Percentiles rank a stretch among this genome's conserved stretches.
phyloP scores from a whole-genome alignment of 441 rosid genomes.

The Flueggea neowawraea region DNA sequence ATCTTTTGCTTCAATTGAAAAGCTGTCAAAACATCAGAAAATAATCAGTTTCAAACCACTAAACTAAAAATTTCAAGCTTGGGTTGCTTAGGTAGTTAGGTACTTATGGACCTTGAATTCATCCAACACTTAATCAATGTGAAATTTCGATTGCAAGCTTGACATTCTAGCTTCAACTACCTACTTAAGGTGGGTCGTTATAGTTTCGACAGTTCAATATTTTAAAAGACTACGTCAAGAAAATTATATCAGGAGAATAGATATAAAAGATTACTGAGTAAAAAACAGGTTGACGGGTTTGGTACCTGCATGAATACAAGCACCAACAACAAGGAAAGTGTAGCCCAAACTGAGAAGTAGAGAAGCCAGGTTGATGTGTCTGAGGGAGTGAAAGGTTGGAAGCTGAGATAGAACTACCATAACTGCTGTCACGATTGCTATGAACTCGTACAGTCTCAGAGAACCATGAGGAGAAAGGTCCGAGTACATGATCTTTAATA shows the following conservation, averaged over 20 bases:
- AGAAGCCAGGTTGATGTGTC: constrained; percentile 79
- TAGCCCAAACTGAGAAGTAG: constrained; percentile 85
- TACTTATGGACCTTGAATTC: too few species aligned
- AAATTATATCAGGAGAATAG: not conserved
- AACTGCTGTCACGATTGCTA: constrained; percentile 81
- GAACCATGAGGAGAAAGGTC: constrained; percentile 62
- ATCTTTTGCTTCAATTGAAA: too few species aligned
- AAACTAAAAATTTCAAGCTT: too few species aligned
- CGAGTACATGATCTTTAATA: constrained; percentile 71
- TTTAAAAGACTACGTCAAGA: not conserved
- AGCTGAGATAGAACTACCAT: constrained; percentile 90
- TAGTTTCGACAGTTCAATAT: too few species aligned
- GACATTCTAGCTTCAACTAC: too few species aligned
- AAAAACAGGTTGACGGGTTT: not conserved
- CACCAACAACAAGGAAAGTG: constrained; percentile 80
- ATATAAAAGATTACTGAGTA: not conserved
- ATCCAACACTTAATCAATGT: too few species aligned
- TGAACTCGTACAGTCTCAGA: constrained; percentile 77
- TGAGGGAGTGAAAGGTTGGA: constrained; percentile 91
- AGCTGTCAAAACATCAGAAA: too few species aligned
- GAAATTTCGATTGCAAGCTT: too few species aligned
- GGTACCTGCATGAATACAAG: constrained; percentile 80
- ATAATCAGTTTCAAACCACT: too few species aligned
- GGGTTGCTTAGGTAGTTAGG: too few species aligned
- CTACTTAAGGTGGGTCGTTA: too few species aligned